A percentile compares a stretch with the other conserved stretches of the same genome.
phyloP scores from a whole-genome alignment of 208 protist species.

The Crithidia expoeki region DNA sequence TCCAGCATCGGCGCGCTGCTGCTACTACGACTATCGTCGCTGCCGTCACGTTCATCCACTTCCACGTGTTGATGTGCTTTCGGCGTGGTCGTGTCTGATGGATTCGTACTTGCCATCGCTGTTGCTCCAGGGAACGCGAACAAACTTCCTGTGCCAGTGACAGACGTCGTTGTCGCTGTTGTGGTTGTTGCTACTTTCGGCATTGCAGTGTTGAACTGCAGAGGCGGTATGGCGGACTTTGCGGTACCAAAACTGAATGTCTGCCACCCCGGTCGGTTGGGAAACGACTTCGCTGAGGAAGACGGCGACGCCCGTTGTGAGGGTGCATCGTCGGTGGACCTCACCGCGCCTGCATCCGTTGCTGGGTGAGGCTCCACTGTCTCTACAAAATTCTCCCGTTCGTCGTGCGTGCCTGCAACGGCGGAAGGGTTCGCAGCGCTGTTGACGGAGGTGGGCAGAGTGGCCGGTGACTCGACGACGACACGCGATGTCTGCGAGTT shows the following conservation, averaged over 20 bases:
- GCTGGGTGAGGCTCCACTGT: conserved; percentile 16
- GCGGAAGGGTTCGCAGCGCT: background rate
- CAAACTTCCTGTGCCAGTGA: background rate
- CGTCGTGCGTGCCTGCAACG: background rate
- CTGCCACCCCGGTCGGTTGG: background rate
- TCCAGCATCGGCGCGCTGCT: conserved; percentile 31
- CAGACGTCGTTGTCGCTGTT: background rate
- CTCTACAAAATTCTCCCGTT: conserved; percentile 10
- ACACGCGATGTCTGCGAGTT: conserved; percentile 27
- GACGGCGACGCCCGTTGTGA: background rate
- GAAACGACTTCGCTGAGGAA: conserved; percentile 3
- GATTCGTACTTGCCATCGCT: background rate
- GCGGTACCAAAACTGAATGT: background rate
- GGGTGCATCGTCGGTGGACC: no score
- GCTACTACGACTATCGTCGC: conserved; percentile 2
- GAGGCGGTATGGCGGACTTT: background rate
- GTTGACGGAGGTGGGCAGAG: conserved; percentile 2
- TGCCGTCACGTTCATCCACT: background rate
- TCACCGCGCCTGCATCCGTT: background rate
- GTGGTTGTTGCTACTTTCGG: background rate
- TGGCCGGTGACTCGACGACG: conserved; percentile 10
- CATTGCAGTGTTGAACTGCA: conserved; percentile 15
- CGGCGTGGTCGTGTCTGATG: background rate
- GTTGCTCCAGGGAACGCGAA: background rate
- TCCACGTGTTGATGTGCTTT: background rate